These are phyloP conservation scores for Dictyostelium capitatum DNA, from an alignment of 78 protist genomes.

Conservation along the genomic window DNA sequence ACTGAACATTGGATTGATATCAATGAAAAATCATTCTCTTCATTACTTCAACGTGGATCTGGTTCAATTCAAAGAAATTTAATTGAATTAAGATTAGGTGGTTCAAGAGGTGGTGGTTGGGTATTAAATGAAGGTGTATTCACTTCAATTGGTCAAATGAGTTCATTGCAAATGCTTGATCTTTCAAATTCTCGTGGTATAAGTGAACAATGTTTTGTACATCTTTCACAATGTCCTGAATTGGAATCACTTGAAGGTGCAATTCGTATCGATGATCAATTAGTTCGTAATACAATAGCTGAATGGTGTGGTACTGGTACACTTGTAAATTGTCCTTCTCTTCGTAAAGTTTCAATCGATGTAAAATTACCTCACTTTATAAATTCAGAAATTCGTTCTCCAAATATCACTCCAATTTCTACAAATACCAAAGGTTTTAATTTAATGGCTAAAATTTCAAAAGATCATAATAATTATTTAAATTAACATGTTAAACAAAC, in stretches of 20 bases:
- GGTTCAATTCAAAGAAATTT: conserved; percentile 5
- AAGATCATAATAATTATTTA: conserved; percentile 23
- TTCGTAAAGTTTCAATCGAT: conserved; percentile 57
- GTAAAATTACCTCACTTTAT: conserved; percentile 36
- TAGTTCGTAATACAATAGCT: conserved; percentile 35
- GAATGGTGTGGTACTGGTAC: conserved; percentile 82
- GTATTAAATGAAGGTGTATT: conserved; percentile 48
- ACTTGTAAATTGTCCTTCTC: conserved; percentile 47
- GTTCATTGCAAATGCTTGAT: conserved; percentile 16
- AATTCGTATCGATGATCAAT: conserved; percentile 20
- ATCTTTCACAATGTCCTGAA: conserved; percentile 44
- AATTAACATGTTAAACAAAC: too few species aligned
- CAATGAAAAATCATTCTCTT: not conserved
- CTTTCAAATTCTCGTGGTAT: conserved; percentile 61
- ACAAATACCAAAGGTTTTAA: not conserved
- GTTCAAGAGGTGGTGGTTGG: conserved; percentile 79
- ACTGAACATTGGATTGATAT: conserved; percentile 54
- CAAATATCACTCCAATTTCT: not conserved
- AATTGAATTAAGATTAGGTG: conserved; percentile 50
- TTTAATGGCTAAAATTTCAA: conserved; percentile 40
- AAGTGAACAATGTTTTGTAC: conserved; percentile 41
- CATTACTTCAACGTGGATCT: not conserved
- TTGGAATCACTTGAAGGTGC: conserved; percentile 51
- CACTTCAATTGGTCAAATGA: conserved; percentile 25
- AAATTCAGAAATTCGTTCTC: conserved; percentile 37